phyloP scores from a whole-genome alignment of 345 rosid species.

The Gossypioides kirkii region DNA sequence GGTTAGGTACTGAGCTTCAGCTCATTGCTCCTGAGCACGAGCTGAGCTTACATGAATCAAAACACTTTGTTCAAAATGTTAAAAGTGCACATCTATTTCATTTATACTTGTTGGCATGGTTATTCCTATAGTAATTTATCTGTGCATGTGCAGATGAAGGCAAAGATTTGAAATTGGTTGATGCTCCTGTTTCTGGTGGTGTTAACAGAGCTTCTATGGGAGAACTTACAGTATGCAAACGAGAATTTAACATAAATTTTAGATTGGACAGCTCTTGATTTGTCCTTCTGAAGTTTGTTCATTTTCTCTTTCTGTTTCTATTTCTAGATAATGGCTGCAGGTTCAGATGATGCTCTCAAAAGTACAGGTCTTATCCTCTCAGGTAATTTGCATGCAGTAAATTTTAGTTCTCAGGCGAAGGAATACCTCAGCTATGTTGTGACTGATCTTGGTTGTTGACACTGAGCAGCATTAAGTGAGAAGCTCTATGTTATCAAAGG shows the following conservation, averaged over 20 bases:
- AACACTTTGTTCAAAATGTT: not conserved
- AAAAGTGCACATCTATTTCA: not conserved
- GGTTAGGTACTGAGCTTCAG: not conserved
- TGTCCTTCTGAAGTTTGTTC: conserved; percentile 12
- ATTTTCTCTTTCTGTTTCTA: not conserved
- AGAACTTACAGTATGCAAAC: conserved; percentile 66
- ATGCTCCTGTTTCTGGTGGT: conserved; percentile 99
- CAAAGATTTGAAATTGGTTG: conserved; percentile 78
- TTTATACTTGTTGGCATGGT: not conserved
- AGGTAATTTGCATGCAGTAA: conserved; percentile 35
- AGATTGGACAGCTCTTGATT: conserved; percentile 18
- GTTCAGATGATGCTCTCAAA: conserved; percentile 70
- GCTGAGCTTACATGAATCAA: not conserved
- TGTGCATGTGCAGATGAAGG: conserved; percentile 48
- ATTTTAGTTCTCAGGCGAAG: conserved; percentile 13
- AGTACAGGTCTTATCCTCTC: conserved; percentile 64
- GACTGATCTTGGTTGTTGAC: conserved; percentile 20
- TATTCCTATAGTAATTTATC: not conserved
- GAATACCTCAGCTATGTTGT: conserved; percentile 16
- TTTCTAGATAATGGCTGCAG: conserved; percentile 88
- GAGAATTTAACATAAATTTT: not conserved
- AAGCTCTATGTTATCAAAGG: conserved; percentile 90
- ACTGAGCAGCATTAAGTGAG: conserved; percentile 76
- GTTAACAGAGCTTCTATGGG: conserved; percentile 85
- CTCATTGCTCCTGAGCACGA: not conserved